Base-by-base conservation (phyloP, 257 asterid genomes). In the Nicotiana otophora region DNA sequence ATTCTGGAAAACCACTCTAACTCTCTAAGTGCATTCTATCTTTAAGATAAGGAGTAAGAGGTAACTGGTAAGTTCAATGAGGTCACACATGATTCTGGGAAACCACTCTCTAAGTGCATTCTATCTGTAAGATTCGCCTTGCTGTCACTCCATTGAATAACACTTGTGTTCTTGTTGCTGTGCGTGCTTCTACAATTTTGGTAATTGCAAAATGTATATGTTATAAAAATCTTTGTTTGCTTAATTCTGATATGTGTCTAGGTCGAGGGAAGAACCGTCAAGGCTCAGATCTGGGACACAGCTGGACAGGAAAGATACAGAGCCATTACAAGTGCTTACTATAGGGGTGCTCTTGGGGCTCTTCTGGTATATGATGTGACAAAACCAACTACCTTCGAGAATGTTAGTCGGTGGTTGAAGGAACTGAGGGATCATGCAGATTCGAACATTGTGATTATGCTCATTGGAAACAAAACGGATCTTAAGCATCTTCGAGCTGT, bases 261-360 rank as follows among this genome's bases (percentile, higher is more conserved):
- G 94, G 97, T 95, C n/a, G 99, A 95, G 88, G 98, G 94, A 80
- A 91, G 95, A 89, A 94, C 97, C 2, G 88, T 95, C 77, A 95
- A 95, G 89, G 95, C 99, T 86, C 99, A 95, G 84, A 95, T 95
- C 69, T 95, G 99, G 99, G 99, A 95, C 92, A 95, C 99, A 1
- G 99, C 99, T 61, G 99, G 98, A n/a, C 99, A 95, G 85, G 99
- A 93, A 88, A 91, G 99, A 84, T 95, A 95, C 90, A 86, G 99
- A 67, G 99, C 99, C 85, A 95, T 95, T 34, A 95, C 99, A 81
- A 94, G 99, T 86, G 99, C 99, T 26, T 95, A 95, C 62, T 93
- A 95, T 86, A 93, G 99, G 78, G 99, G 98, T 80, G 98, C 99
- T 16, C 86, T 95, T 17, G 99, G 98, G 80, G 99, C 99, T 76